These are phyloP conservation scores for Arabis alpina DNA, from an alignment of 345 rosid genomes.

Conservation along the genomic window DNA sequence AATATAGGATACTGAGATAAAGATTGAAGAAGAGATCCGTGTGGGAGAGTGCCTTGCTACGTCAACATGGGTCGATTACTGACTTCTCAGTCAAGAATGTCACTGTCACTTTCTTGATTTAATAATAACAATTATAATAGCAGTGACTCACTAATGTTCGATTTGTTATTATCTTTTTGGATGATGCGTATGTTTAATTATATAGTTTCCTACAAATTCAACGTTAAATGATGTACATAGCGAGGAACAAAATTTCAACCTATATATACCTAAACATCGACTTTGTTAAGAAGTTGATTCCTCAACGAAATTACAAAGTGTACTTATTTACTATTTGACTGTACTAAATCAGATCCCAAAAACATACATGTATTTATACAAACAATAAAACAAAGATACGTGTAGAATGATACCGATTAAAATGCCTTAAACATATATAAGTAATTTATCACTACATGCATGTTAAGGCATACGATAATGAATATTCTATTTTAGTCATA, in stretches of 20 bases:
- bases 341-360: neutral
- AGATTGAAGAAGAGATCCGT: constrained; percentile 19
- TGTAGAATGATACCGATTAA: too few relatives aligned
- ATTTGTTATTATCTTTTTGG: constrained; percentile 3
- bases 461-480: neutral
- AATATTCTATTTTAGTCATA: neutral
- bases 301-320: neutral
- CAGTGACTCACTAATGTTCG: neutral
- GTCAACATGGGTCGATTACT: constrained; percentile 27
- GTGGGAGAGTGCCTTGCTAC: constrained; percentile 26
- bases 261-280: constrained; percentile 28
- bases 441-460: too few relatives aligned
- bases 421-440: too few relatives aligned
- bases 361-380: neutral
- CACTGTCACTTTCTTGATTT: constrained; percentile 24
- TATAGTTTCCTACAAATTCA: neutral
- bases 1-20: neutral
- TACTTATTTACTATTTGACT: neutral
- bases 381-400: neutral
- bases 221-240: constrained; percentile 14
- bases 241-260: constrained; percentile 24
- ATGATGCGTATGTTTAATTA: constrained; percentile 8
- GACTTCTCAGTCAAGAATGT: constrained; percentile 23
- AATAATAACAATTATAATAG: neutral
- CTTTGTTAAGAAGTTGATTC: constrained; percentile 21